Evolutionary conservation across 164 flowering plant genomes (phyloP), one percentile per base, ranked within the genome.

Genomic region (Brasenia schreberi): DNA sequence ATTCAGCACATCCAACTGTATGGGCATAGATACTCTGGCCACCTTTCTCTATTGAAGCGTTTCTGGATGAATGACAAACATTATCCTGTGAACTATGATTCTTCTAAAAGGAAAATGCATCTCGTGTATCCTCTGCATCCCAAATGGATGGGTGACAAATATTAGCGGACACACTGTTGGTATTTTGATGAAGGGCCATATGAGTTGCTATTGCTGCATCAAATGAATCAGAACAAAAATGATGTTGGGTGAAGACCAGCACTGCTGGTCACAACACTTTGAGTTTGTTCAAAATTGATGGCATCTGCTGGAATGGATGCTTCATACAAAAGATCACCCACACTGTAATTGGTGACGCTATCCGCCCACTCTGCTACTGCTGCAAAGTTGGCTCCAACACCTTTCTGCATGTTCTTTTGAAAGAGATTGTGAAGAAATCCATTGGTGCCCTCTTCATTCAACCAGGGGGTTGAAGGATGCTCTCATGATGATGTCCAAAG

Each of bases 181-280:
- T 80, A 44, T 76, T 77, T 65, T 77, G 83, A 67, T 81, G 83
- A 71, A 71, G 78, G 62, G 76, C 76, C 56, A 89, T 74, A 77
- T 89, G 99, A 64, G 95, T 93, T 78, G 97, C 98, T 73, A 94
- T 87, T 33, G 96, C 95, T 66, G 93, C 97, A 81, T 95, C 99
- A 72, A 95, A 92, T 9, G 99, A 95, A 74, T 92, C 97, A 68
- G 90, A 85, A 68, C 81, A n/a, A 82, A 71, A 88, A 88, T 23
- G 97, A 81, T 17, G 72, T 72, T 80, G 81, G 89, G 66, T 76
- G 86, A 73, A 77, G 73, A 72, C 76, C 77, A 12, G 70, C 78
- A 64, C 77, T 76, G 52, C 77, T 73, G 70, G 69, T 80, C n/a
- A 67, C 64, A 63, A 72, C 43, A 67, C 83, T 79, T 71, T n/a